These are phyloP conservation scores for Backusella australiensis DNA, from an alignment of 192 early-diverging fungal species.

Conservation along the genomic window DNA sequence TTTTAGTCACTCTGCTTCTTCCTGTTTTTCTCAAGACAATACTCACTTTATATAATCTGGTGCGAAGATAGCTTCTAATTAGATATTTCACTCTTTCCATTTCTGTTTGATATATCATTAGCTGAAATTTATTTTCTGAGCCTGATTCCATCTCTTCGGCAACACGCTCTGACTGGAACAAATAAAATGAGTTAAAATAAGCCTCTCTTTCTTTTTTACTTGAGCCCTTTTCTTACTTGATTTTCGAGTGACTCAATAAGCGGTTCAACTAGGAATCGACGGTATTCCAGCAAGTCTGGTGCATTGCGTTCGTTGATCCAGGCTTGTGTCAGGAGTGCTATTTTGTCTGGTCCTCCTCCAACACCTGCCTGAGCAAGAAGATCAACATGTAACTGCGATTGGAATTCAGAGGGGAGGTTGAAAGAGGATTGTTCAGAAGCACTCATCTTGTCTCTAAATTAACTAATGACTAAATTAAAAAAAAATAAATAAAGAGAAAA, in stretches of 20 bases:
- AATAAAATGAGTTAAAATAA: background rate
- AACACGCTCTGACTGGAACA: conserved; percentile 25
- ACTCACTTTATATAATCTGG: conserved; percentile 59
- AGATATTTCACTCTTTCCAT: conserved; percentile 68
- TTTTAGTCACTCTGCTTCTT: background rate
- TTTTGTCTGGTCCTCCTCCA: background rate
- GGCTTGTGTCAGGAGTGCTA: conserved; percentile 42
- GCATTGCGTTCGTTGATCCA: conserved; percentile 73
- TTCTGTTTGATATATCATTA: conserved; percentile 62
- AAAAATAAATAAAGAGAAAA: background rate
- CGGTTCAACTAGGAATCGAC: conserved; percentile 38
- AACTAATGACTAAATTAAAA: background rate
- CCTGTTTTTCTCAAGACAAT: background rate
- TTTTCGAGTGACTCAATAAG: conserved; percentile 56
- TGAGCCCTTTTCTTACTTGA: conserved; percentile 40
- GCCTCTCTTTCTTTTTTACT: background rate
- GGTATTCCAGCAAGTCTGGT: conserved; percentile 61
- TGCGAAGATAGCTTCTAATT: conserved; percentile 59
- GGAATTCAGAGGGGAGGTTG: background rate
- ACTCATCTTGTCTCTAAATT: background rate
- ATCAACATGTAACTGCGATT: background rate
- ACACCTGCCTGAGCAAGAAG: background rate
- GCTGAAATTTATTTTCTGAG: conserved; percentile 43
- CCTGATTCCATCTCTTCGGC: conserved; percentile 31
- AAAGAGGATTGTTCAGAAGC: background rate